phyloP scores from a whole-genome alignment of 2,329 filamentous ascomycete species.

The Akanthomyces dipterigenus region DNA sequence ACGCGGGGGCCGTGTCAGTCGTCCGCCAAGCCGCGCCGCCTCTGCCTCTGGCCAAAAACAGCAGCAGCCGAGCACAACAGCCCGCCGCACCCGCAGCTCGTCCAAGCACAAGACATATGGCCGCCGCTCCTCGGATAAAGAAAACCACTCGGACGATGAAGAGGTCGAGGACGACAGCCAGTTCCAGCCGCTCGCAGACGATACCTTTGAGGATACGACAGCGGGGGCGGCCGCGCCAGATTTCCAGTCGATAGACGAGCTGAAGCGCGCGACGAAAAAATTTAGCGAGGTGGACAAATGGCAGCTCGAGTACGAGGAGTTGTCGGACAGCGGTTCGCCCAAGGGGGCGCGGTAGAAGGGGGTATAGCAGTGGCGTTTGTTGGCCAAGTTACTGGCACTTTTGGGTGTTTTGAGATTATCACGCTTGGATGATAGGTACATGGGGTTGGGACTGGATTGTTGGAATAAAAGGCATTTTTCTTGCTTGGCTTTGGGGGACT shows the following conservation, averaged over 20 bases:
- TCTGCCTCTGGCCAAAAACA: constrained; percentile 15
- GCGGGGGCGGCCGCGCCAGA: constrained; percentile 29
- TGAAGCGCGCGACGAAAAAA: constrained; percentile 53
- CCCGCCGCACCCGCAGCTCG: neutral
- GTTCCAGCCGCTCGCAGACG: constrained; percentile 39
- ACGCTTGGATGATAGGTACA: neutral
- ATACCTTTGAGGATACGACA: constrained; percentile 32
- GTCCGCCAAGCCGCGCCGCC: constrained; percentile 2
- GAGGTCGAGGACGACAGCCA: constrained; percentile 26
- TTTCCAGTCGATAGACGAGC: constrained; percentile 41
- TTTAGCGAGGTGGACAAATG: constrained; percentile 65
- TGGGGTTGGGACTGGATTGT: neutral
- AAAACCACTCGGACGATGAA: constrained; percentile 40
- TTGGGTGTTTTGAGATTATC: neutral
- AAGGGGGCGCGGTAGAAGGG: constrained; percentile 8
- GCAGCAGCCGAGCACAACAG: constrained; percentile 15
- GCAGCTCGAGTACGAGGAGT: constrained; percentile 61
- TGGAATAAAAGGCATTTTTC: neutral
- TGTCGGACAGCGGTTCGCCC: constrained; percentile 32
- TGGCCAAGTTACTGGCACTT: neutral
- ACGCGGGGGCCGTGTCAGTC: constrained; percentile 16
- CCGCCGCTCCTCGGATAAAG: constrained; percentile 48
- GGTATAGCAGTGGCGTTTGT: neutral
- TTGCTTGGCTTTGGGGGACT: neutral
- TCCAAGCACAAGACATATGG: constrained; percentile 41